Evolutionary conservation across 345 rosid genomes (phyloP), one percentile per base, ranked within the genome.

Genomic region (Zanthoxylum bungeanum): DNA sequence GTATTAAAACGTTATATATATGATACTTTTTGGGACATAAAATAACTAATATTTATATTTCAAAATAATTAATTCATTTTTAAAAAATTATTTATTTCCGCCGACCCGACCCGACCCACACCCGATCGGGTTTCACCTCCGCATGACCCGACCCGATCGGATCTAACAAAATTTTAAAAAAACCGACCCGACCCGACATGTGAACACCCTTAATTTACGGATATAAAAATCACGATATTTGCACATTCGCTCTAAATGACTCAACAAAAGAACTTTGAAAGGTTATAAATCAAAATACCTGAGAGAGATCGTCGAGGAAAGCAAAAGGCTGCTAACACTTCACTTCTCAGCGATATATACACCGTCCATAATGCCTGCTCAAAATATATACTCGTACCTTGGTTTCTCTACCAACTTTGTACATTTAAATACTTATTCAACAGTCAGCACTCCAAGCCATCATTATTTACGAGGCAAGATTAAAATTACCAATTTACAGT

Each of bases 381-480:
- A 60, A 60, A 71, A 52, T 70, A 60, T 59, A 42, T 61, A 25
- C 75, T 71, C 61, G 58, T 69, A 68, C 71, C 78, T 44, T 24
- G 28, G 76, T 68, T 82, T 76, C 86, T 76, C 80, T 79, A 68
- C 79, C 80, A 62, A 76, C 67, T 84, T 77, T 85, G 73, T 87
- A 90, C 90, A 88, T 81, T 82, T 71, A 69, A 68, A 36, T 74
- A 76, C 76, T 79, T 79, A 80, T 68, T 42, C 77, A 60, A 67
- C 73, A 50, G 87, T 88, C 79, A 87, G 87, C 74, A 76, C 76
- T 82, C 70, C 70, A 66, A 80, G 76, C 82, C 79, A 64, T 75
- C 53, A 56, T 51, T 27, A 51, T 31, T 52, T 33, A 50, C 53
- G 70, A n/a, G 42, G 73, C 66, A 60, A 36, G 68, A 76, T 73